Base-by-base conservation (phyloP, 2,329 filamentous ascomycete species). In the Thielaviopsis populi region DNA sequence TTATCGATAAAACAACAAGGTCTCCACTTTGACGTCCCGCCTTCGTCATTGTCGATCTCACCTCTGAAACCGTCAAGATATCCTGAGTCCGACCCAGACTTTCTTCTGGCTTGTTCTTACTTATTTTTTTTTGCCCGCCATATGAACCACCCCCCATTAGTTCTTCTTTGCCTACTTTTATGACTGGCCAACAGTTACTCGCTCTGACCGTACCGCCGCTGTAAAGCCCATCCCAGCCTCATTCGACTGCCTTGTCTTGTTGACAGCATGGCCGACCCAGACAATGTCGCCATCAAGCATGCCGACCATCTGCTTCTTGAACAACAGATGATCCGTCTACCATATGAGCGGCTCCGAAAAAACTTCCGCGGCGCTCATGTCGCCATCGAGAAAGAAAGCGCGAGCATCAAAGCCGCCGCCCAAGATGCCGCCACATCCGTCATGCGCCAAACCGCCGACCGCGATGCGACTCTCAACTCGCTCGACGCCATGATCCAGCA, bases 281-380 rank as follows among this genome's bases (percentile, higher is more conserved):
- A 81, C 70, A 82, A 82, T 63, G 83, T 83, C 61, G 86, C 84
- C 74, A 80, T 91, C 69, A 87, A 88, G 70, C 85, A 88, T 69
- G 84, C 85, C 69, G 83, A 84, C 67, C 88, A 92, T 71, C 80
- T 91, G 59, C 81, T 91, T 65, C 83, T 92, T 63, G 94, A 99
- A 72, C 92, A 97, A 81, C 88, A 92, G 3, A 87, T 97, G 68
- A 84, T 99, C 69, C 90, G 91, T 41, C 84, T 97, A 24, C 94
- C 94, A 19, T 87, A 92, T 75, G 94, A 97, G 73, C 87, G 96
- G 65, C 85, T 95, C 24, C 87, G 91, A 64, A 92, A 94, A 73
- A 97, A 95, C 76, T 95, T 97, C 76, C 94, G 95, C 70, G 84
- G 86, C 2, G 88, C 88, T 53, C 88, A 91, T 72, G 85, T 87